A percentile compares a stretch with the other conserved stretches of the same genome.
phyloP scores from a whole-genome alignment of 176 grass and related monocot species.

The Triticum timopheevii region DNA sequence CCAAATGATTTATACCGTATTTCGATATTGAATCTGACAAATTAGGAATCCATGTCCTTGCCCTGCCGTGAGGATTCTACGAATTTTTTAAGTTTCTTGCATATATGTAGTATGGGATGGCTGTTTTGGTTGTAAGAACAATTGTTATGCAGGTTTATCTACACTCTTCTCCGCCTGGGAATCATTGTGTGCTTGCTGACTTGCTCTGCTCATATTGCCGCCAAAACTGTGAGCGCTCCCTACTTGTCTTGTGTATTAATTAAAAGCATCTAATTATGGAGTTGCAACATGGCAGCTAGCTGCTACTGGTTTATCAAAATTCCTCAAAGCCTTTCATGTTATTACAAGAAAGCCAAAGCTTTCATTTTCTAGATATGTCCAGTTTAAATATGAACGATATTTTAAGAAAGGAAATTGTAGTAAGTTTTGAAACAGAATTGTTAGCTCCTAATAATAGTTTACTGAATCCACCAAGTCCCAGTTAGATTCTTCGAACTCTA shows the following conservation, averaged over 20 bases:
- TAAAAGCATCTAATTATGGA: conserved; percentile 6
- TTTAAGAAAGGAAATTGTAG: not conserved
- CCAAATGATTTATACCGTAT: not conserved
- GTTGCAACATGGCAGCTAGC: not conserved
- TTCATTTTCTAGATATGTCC: not conserved
- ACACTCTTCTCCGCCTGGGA: conserved; percentile 75
- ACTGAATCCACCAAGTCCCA: not conserved
- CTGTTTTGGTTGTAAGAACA: not conserved
- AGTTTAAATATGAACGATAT: not conserved
- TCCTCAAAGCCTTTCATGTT: not conserved
- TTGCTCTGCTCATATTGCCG: conserved; percentile 84
- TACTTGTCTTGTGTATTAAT: conserved; percentile 98
- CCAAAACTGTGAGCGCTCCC: conserved; percentile 65
- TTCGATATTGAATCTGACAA: not conserved
- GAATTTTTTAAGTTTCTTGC: not conserved
- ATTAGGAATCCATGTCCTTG: not conserved
- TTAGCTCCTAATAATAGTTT: not conserved
- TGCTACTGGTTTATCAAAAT: not conserved
- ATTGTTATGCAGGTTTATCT: conserved; percentile 78
- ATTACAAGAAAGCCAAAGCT: not conserved
- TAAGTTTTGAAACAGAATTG: conserved; percentile 6
- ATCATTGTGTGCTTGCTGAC: conserved; percentile 75
- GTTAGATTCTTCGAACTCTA: not conserved
- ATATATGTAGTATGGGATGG: not conserved
- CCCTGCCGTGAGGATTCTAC: not conserved